phyloP scores from a whole-genome alignment of 2,329 filamentous ascomycete genomes.

The Botryotinia narcissicola region DNA sequence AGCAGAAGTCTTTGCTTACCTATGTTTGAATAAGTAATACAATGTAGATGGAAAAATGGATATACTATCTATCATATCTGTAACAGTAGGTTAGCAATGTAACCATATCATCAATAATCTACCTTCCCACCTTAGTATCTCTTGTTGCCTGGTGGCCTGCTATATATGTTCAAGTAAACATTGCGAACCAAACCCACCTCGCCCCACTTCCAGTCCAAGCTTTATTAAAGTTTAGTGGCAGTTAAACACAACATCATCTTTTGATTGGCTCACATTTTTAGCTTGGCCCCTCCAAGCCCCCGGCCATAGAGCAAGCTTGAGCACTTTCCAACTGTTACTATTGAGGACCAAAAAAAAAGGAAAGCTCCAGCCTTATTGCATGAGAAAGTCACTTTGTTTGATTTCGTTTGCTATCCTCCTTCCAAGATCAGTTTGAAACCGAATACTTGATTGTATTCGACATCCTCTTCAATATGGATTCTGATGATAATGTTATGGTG shows the following conservation, averaged over 20 bases:
- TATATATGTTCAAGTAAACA: not conserved
- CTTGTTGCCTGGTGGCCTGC: not conserved
- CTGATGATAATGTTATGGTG: slow-evolving; percentile 41
- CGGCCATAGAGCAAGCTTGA: not conserved
- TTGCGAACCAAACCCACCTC: not conserved
- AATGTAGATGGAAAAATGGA: not conserved
- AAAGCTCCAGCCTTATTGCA: not conserved
- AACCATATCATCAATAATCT: not conserved
- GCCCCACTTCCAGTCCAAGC: not conserved
- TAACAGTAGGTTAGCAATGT: not conserved
- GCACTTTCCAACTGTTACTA: not conserved
- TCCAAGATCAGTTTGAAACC: not conserved
- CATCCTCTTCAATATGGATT: slow-evolving; percentile 26
- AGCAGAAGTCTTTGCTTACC: not conserved
- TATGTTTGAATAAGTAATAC: not conserved
- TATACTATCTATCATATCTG: not conserved
- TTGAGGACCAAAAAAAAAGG: not conserved
- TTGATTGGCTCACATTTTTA: not conserved
- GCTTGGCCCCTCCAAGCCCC: not conserved
- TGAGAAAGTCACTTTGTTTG: not conserved
- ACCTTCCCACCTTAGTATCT: no score
- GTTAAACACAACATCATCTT: no score
- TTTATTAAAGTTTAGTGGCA: not conserved
- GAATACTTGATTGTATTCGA: slow-evolving; percentile 1
- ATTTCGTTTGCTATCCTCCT: not conserved